phyloP scores from a whole-genome alignment of 306 rosid genomes.

The Fragaria iinumae region DNA sequence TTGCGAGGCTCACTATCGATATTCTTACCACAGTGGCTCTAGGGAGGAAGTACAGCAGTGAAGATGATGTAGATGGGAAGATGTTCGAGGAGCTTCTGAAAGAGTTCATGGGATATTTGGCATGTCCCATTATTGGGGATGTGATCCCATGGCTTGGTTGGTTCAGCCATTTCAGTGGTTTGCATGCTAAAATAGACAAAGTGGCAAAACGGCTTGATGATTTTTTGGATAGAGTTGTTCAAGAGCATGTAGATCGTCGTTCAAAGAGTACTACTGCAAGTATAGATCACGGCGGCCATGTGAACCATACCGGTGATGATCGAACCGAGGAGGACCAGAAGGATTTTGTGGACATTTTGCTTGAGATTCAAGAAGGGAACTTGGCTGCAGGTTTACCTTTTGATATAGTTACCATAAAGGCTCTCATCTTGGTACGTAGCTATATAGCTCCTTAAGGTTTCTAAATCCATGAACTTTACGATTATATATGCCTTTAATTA shows the following conservation, averaged over 20 bases:
- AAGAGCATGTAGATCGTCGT: conserved; percentile 32
- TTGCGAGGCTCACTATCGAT: conserved; percentile 30
- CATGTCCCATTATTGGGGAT: conserved; percentile 28
- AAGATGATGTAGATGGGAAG: too few species aligned
- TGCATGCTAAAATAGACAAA: conserved; percentile 30
- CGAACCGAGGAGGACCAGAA: too few species aligned
- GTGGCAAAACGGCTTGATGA: conserved; percentile 41
- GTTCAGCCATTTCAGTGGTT: conserved; percentile 33
- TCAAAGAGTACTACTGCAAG: too few species aligned
- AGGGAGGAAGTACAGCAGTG: conserved; percentile 43
- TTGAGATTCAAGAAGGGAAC: conserved; percentile 27
- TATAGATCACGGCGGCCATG: too few species aligned
- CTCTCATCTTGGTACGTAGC: background rate
- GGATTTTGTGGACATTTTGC: conserved; percentile 50
- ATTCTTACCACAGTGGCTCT: conserved; percentile 38
- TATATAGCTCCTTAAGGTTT: background rate
- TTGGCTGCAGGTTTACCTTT: background rate
- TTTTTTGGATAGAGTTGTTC: conserved; percentile 38
- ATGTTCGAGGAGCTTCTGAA: conserved; percentile 19
- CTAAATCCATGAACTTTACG: too few species aligned
- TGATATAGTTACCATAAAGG: background rate
- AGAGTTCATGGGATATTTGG: conserved; percentile 20
- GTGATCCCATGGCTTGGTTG: conserved; percentile 30
- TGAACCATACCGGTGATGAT: conserved; percentile 4
- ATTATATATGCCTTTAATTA: too few species aligned